A percentile compares a stretch with the other conserved stretches of the same genome.
These are phyloP conservation scores for Phialemonium atrogriseum DNA, from an alignment of 2,329 filamentous ascomycete species.

Conservation along the genomic window DNA sequence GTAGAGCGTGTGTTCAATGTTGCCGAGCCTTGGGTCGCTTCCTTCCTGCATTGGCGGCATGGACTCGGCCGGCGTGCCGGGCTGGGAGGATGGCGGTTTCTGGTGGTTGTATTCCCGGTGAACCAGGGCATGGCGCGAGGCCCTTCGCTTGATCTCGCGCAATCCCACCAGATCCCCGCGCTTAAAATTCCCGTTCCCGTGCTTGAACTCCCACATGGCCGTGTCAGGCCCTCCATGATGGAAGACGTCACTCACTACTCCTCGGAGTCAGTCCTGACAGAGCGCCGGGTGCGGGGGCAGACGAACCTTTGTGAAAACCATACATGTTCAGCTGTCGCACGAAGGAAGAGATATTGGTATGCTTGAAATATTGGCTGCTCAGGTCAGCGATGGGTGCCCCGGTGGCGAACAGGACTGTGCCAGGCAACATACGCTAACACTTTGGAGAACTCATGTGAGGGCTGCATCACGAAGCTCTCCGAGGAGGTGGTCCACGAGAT, in stretches of 20 bases:
- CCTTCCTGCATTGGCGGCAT: conserved; percentile 65
- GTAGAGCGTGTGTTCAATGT: conserved; percentile 74
- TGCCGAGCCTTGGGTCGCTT: conserved; percentile 64
- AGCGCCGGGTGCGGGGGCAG: conserved; percentile 2
- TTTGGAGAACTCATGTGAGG: conserved; percentile 95
- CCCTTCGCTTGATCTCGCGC: conserved; percentile 89
- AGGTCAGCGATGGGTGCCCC: conserved; percentile 15
- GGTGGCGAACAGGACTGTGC: no score
- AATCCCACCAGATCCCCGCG: conserved; percentile 84
- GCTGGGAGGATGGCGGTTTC: conserved; percentile 68
- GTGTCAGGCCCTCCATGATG: conserved; percentile 91
- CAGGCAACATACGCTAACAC: conserved; percentile 73
- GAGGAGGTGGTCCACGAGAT: conserved; percentile 93
- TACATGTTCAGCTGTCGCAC: conserved; percentile 99
- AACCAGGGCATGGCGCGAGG: conserved; percentile 86
- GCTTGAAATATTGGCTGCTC: conserved; percentile 91
- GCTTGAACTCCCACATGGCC: conserved; percentile 97
- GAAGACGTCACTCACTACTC: conserved; percentile 94
- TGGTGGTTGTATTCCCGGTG: conserved; percentile 81
- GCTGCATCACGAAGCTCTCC: conserved; percentile 98
- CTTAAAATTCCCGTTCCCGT: conserved; percentile 95
- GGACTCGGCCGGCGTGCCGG: conserved; percentile 76
- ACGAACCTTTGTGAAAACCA: conserved; percentile 90
- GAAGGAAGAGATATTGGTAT: conserved; percentile 98
- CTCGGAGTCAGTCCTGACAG: conserved; percentile 14